Evolutionary conservation across 2,329 filamentous ascomycete genomes (phyloP).

Genomic region (Juglanconis juglandina): DNA sequence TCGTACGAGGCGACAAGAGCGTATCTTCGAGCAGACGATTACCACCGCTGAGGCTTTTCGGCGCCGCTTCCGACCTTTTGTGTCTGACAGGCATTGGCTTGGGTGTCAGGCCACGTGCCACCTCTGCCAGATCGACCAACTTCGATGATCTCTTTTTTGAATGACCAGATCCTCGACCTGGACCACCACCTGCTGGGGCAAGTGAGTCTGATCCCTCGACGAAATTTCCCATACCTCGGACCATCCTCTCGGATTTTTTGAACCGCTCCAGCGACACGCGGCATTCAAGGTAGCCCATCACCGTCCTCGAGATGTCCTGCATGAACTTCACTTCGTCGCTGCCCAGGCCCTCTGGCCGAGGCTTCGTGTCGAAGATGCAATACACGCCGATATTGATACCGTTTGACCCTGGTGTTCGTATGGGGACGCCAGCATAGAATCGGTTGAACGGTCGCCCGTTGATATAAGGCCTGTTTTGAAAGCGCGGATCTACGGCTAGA

Average conservation of each 20-base stretch:
- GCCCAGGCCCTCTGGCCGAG: constrained; percentile 25
- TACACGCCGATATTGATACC: constrained; percentile 42
- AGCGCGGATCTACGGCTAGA: constrained; percentile 29
- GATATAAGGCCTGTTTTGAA: constrained; percentile 25
- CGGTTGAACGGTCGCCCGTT: constrained; percentile 22
- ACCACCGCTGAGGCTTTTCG: background rate
- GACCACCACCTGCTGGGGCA: background rate
- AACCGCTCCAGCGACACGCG: constrained; percentile 26
- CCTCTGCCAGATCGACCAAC: background rate
- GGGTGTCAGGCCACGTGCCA: background rate
- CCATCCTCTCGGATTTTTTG: constrained; percentile 34
- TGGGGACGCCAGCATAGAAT: constrained; percentile 42
- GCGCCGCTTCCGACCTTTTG: background rate
- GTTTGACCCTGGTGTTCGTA: constrained; percentile 29
- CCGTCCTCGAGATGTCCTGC: constrained; percentile 25
- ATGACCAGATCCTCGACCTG: background rate
- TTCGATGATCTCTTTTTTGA: constrained; percentile 6
- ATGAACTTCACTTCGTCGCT: constrained; percentile 26
- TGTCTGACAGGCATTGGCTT: background rate
- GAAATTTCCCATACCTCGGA: constrained; percentile 33
- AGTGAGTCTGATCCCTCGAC: constrained; percentile 28
- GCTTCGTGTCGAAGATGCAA: constrained; percentile 31
- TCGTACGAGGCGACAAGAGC: background rate
- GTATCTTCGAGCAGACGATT: background rate
- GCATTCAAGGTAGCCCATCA: constrained; percentile 36